Evolutionary conservation across 1,284 basidiomycete species (phyloP), one percentile per base, ranked within the genome.

Genomic region (Exobasidium rhododendri): DNA sequence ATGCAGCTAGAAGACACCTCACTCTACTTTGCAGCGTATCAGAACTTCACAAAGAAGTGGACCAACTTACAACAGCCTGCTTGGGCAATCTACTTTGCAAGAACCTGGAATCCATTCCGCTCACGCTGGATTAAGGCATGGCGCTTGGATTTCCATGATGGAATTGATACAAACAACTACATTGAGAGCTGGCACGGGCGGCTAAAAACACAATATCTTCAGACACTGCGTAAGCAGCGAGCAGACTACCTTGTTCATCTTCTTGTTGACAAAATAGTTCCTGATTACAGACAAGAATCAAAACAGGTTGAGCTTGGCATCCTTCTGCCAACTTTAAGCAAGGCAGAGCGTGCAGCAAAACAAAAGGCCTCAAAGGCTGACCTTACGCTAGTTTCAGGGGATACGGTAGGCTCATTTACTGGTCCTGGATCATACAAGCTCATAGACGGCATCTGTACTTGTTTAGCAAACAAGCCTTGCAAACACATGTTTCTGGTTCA

Each of bases 31-130:
- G 35, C 7, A 40, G 35, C 35, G 17, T 40, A 40, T 17, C 35
- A 40, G 17, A 10, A 7, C 7, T 40, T 40, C 35, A 40, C 7
- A 17, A 40, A 40, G 35, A 40, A 40, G 35, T 40, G 35, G 35
- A 40, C 35, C 7, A 17, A n/a, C n/a, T n/a, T 26, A 99, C 91
- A 66, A 87, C 89, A 17, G 90, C 94, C 3, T 92, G 86, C n/a
- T 86, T 82, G 10, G 92, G 85, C 55, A 99, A 82, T 74, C 91
- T 92, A 76, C 90, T 88, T 69, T 86, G 86, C 79, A 96, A 92
- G 75, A 98, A 98, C 24, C 92, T 85, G n/a, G 35, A 40, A 40
- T 40, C 35, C 35, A 40, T 40, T 40, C 35, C 35, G 17, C 17
- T 40, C 17, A 7, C 35, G 35, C 7, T 40, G 35, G 35, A 40